Conservation (phyloP, 1,284 basidiomycete species). For the Spongiforma sp. region DNA sequence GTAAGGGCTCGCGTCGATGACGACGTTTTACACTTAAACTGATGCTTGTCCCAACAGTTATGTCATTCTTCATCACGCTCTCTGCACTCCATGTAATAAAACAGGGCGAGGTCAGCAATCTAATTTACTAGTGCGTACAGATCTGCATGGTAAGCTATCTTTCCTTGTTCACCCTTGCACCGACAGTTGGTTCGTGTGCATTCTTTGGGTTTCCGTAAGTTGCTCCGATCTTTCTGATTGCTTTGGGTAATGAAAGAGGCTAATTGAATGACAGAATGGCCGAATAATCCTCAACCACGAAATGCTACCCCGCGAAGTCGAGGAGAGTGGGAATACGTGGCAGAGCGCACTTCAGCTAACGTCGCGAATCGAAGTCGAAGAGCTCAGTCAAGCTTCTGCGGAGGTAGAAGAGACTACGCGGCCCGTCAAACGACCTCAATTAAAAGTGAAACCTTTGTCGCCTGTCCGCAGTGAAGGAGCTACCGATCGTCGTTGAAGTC, state of each 20-base stretch:
- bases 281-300: slow-evolving; percentile 19
- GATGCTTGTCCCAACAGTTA: slow-evolving; percentile 11
- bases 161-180: background rate
- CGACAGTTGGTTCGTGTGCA: slow-evolving; percentile 24
- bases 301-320: slow-evolving; percentile 5
- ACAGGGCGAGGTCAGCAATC: slow-evolving; percentile 17
- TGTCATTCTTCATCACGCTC: slow-evolving; percentile 28
- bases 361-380: background rate
- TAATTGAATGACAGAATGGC: slow-evolving; percentile 15
- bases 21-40: too few species aligned
- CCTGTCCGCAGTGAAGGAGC: too few species aligned
- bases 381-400: background rate
- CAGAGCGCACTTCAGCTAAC: background rate
- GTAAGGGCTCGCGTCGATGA: background rate
- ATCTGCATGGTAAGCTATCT: background rate
- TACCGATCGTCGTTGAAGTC: too few species aligned
- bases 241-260: background rate
- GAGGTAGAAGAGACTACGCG: too few species aligned
- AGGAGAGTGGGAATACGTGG: background rate
- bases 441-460: too few species aligned
- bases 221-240: background rate
- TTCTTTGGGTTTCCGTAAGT: slow-evolving; percentile 28
- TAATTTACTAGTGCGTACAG: slow-evolving; percentile 23
- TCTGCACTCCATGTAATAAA: slow-evolving; percentile 17
- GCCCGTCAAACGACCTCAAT: too few species aligned